A percentile compares a stretch with the other conserved stretches of the same genome.
Evolutionary conservation across 352 stramenopile species (phyloP).

Genomic region (Globisporangium mamillatum): DNA sequence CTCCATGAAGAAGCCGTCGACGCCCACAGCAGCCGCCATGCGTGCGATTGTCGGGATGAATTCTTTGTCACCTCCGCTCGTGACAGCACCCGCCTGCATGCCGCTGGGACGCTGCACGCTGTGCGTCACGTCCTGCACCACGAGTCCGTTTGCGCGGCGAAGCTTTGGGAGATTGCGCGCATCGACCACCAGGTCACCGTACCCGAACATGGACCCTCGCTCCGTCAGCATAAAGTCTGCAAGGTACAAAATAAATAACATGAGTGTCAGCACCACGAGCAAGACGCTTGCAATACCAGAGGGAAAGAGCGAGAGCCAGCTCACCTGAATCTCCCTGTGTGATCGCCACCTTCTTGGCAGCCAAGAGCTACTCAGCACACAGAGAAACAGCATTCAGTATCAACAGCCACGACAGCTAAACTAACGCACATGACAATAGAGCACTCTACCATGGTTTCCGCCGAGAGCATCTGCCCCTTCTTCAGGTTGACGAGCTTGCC

Average conservation of each 20-base stretch:
- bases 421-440: conserved; percentile 4
- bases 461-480: conserved; percentile 86
- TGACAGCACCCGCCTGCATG: conserved; percentile 32
- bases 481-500: conserved; percentile 86
- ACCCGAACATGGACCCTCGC: conserved; percentile 86
- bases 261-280: background rate
- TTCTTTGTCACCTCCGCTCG: conserved; percentile 68
- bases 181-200: conserved; percentile 86
- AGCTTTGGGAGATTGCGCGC: conserved; percentile 79
- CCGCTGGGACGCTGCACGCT: conserved; percentile 73
- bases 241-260: conserved; percentile 9
- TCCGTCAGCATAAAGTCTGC: conserved; percentile 83
- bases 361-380: conserved; percentile 45
- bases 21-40: conserved; percentile 79
- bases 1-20: conserved; percentile 90
- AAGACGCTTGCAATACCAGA: too few species aligned
- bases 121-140: conserved; percentile 88
- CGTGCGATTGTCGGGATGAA: conserved; percentile 84
- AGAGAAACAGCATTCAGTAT: background rate
- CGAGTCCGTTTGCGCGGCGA: conserved; percentile 46
- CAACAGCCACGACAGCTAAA: background rate
- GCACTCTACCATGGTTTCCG: conserved; percentile 69
- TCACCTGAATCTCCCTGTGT: conserved; percentile 54
- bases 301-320: background rate
- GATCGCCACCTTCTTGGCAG: conserved; percentile 63